Evolutionary conservation across 345 rosid genomes (phyloP).

Genomic region (Syzygium jambos): DNA sequence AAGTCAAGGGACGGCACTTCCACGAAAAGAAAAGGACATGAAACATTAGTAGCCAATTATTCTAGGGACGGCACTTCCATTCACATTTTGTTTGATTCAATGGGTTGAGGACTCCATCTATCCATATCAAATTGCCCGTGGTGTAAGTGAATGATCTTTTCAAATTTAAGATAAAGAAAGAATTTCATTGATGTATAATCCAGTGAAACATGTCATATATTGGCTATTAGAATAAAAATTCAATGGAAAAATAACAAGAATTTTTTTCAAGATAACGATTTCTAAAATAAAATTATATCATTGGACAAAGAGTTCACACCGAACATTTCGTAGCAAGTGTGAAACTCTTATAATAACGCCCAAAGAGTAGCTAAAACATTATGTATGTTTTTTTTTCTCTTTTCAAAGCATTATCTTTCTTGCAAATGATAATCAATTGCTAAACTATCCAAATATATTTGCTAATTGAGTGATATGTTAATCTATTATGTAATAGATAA

Average conservation of each 20-base stretch:
- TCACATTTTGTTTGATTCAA: not conserved
- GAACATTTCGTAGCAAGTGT: not conserved
- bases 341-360: not conserved
- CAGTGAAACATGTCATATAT: not conserved
- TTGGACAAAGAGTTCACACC: too few relatives aligned
- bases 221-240: not conserved
- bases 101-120: not conserved
- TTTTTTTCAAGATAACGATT: too few relatives aligned
- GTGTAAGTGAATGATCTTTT: not conserved
- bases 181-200: not conserved
- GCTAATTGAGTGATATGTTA: not conserved
- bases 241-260: not conserved
- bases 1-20: too few relatives aligned
- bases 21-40: too few relatives aligned
- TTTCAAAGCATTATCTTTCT: not conserved
- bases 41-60: not conserved
- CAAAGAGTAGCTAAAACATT: not conserved
- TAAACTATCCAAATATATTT: not conserved
- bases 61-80: not conserved
- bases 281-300: too few relatives aligned
- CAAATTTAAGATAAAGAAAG: not conserved
- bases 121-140: not conserved
- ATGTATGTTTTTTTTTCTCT: too few relatives aligned
- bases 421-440: not conserved
- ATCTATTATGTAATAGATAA: not conserved